These are phyloP conservation scores for Benincasa hispida DNA, from an alignment of 306 rosid genomes.

Conservation along the genomic window DNA sequence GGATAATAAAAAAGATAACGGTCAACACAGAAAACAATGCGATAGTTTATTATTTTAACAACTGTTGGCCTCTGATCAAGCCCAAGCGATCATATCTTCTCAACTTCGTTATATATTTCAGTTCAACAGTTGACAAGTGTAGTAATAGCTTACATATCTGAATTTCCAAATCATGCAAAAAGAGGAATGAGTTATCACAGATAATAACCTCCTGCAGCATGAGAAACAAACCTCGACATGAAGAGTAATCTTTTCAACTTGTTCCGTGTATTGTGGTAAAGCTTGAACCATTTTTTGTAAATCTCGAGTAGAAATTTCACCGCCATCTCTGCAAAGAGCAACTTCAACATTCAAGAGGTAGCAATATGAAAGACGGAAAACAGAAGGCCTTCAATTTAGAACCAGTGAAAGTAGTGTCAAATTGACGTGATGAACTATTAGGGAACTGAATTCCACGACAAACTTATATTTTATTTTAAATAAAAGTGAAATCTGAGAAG, in stretches of 20 bases:
- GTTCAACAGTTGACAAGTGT: neutral
- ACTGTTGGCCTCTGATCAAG: neutral
- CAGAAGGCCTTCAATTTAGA: neutral
- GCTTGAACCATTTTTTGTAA: conserved; percentile 98
- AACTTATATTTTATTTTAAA: conserved; percentile 1
- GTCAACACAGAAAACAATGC: conserved; percentile 8
- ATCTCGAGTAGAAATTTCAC: conserved; percentile 78
- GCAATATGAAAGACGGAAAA: neutral
- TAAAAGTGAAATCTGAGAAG: conserved; percentile 10
- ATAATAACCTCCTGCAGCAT: neutral
- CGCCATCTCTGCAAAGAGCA: conserved; percentile 54
- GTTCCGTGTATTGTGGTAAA: conserved; percentile 90
- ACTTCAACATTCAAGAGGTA: conserved; percentile 8
- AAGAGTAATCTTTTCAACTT: conserved; percentile 84
- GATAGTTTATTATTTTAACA: neutral
- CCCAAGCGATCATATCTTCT: neutral
- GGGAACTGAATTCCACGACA: neutral
- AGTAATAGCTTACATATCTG: neutral
- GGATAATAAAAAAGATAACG: conserved; percentile 21
- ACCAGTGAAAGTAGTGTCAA: neutral
- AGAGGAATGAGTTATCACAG: neutral
- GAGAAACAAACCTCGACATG: conserved; percentile 70
- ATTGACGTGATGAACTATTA: neutral
- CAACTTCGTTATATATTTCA: neutral
- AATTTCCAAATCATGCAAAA: neutral